Conservation (phyloP, 768 basidiomycete species). For the Amanita subjunquillea region DNA sequence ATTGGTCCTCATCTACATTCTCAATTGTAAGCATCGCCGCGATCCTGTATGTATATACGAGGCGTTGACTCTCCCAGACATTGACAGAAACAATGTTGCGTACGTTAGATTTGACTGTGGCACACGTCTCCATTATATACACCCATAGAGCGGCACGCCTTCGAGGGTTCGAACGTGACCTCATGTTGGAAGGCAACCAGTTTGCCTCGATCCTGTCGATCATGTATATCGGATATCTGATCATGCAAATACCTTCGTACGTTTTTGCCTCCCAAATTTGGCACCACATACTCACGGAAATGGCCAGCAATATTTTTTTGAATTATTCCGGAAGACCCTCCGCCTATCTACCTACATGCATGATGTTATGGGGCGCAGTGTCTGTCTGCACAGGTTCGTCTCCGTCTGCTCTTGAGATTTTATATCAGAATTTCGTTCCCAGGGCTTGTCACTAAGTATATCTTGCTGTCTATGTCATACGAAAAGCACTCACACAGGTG, state of each 20-base stretch:
- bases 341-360: constrained; percentile 49
- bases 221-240: constrained; percentile 57
- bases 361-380: constrained; percentile 56
- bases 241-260: constrained; percentile 69
- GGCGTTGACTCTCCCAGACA: constrained; percentile 21
- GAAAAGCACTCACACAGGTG: background rate
- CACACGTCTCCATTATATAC: background rate
- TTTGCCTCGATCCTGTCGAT: constrained; percentile 53
- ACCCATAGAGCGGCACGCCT: constrained; percentile 47
- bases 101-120: constrained; percentile 13
- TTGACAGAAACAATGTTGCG: constrained; percentile 67
- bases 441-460: constrained; percentile 33
- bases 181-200: constrained; percentile 45
- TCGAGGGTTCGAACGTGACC: constrained; percentile 54
- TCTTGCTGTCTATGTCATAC: background rate
- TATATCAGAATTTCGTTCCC: background rate
- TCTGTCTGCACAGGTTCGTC: constrained; percentile 37
- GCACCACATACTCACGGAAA: background rate
- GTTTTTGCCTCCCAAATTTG: constrained; percentile 11
- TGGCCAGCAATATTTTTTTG: constrained; percentile 55
- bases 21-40: constrained; percentile 23
- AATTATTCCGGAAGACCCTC: constrained; percentile 56
- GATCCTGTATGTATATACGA: constrained; percentile 7
- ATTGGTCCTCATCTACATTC: constrained; percentile 35
- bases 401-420: background rate